Base-by-base conservation (phyloP, 306 rosid species). In the Vigna unguiculata region DNA sequence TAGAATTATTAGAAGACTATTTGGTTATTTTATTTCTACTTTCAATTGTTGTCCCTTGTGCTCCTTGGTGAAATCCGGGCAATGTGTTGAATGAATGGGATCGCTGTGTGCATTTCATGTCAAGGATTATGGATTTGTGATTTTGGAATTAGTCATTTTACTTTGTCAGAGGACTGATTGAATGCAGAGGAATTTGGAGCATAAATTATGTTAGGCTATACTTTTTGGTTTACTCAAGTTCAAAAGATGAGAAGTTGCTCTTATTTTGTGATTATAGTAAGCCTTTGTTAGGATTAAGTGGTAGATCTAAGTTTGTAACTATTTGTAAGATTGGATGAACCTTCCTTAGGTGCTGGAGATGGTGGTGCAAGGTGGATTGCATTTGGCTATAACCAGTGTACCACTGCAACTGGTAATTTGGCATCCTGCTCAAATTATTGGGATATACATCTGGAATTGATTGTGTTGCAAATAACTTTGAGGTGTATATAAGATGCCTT, bases 401-500 rank as follows among this genome's bases (percentile, higher is more conserved):
- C 70, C 72, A 52, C n/a, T 53, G 79, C 76, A 84, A 64, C 78
- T 60, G 55, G 54, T 46, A 59, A 65, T 72, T 64, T 64, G 69
- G 71, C 72, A 47, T 67, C 60, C 20, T 72, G n/a, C 45, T 16
- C 55, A 77, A 24, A 52, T 74, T 53, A 25, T 34, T 41, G 63
- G 82, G 79, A 59, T 54, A 74, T 45, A 59, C 61, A 34, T 38
- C 36, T 60, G 71, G 60, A 55, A 48, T 74, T 64, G 49, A 57
- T 52, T 75, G 6, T 51, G 78, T 36, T 49, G 30, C 64, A 2
- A 24, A 75, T 38, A 25, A 63, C 68, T 45, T 60, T 70, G 28
- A 67, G 83, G 83, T 78, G 55, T 61, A 55, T 67, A 61, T 74
- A 51, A 78, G 78, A 75, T 61, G 32, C 61, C 59, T 71, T 52